Evolutionary conservation across 495 filamentous ascomycete species (phyloP).

Genomic region (Neurospora terricola): DNA sequence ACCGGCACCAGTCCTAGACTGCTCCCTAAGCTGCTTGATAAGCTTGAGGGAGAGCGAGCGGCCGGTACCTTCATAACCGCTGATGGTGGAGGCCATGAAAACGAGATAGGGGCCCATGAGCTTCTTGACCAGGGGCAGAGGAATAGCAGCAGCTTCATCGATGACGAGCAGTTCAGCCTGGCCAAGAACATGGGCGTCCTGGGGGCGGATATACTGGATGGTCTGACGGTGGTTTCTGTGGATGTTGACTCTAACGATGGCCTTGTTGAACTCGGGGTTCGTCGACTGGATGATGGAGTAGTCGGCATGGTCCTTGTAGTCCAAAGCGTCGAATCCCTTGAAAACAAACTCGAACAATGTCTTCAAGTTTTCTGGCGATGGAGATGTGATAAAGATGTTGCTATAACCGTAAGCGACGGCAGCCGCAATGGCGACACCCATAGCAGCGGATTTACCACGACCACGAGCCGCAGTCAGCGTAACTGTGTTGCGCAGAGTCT

Average conservation of each 20-base stretch:
- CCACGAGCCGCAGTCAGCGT: slow-evolving; percentile 90
- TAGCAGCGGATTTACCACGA: slow-evolving; percentile 90
- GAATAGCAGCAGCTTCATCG: slow-evolving; percentile 96
- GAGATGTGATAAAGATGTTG: slow-evolving; percentile 99
- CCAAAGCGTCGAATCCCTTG: slow-evolving; percentile 92
- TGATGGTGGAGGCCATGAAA: slow-evolving; percentile 99
- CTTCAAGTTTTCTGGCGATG: slow-evolving; percentile 96
- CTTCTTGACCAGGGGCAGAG: slow-evolving; percentile 82
- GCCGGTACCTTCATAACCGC: slow-evolving; percentile 97
- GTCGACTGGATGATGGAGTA: slow-evolving; percentile 98
- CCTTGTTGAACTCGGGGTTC: slow-evolving; percentile 98
- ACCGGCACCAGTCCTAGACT: slow-evolving; percentile 53
- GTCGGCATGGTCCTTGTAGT: slow-evolving; percentile 87
- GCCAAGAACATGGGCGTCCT: slow-evolving; percentile 87
- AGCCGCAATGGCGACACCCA: slow-evolving; percentile 89
- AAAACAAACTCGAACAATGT: slow-evolving; percentile 98
- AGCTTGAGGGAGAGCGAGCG: slow-evolving; percentile 91
- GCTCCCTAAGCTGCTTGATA: slow-evolving; percentile 93
- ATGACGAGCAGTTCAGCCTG: slow-evolving; percentile 96
- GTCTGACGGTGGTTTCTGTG: slow-evolving; percentile 94
- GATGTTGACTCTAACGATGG: slow-evolving; percentile 92
- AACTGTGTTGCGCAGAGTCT: slow-evolving; percentile 88
- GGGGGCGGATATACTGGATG: slow-evolving; percentile 95
- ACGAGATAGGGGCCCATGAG: slow-evolving; percentile 97
- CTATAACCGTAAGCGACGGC: slow-evolving; percentile 94